Conservation (phyloP, 2,329 filamentous ascomycete species). For the Diaporthe sp. region DNA sequence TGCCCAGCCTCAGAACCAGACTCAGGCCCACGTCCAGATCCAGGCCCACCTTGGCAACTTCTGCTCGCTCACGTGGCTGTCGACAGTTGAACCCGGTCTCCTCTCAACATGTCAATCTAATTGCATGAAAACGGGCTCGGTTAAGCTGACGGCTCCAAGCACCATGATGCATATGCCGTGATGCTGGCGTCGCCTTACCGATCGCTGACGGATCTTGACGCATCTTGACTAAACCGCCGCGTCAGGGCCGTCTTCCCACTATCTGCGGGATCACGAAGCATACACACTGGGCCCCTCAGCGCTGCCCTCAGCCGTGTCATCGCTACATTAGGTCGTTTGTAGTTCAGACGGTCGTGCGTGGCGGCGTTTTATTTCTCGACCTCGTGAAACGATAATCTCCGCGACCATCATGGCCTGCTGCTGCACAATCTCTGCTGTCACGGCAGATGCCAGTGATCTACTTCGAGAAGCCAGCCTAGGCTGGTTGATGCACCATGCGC, state of each 20-base stretch:
- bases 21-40: neutral
- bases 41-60: slow-evolving; percentile 12
- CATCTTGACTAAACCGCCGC: slow-evolving; percentile 13
- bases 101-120: slow-evolving; percentile 25
- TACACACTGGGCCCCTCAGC: slow-evolving; percentile 19
- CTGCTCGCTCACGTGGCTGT: slow-evolving; percentile 25
- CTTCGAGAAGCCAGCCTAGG: slow-evolving; percentile 9
- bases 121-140: slow-evolving; percentile 19
- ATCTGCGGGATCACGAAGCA: slow-evolving; percentile 14
- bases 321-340: slow-evolving; percentile 13
- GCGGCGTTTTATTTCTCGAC: slow-evolving; percentile 28
- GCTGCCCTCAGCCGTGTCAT: slow-evolving; percentile 30
- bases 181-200: slow-evolving; percentile 1
- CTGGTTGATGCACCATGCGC: slow-evolving; percentile 16
- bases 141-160: slow-evolving; percentile 23
- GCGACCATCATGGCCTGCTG: slow-evolving; percentile 5
- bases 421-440: slow-evolving; percentile 19
- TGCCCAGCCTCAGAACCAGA: neutral
- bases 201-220: slow-evolving; percentile 23
- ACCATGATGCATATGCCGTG: slow-evolving; percentile 17
- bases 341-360: slow-evolving; percentile 11
- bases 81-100: slow-evolving; percentile 17
- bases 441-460: slow-evolving; percentile 16
- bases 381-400: slow-evolving; percentile 33
- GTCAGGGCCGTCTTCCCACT: neutral